phyloP scores from a whole-genome alignment of 73 alveolate genomes.

The Tetrahymena elliotti region DNA sequence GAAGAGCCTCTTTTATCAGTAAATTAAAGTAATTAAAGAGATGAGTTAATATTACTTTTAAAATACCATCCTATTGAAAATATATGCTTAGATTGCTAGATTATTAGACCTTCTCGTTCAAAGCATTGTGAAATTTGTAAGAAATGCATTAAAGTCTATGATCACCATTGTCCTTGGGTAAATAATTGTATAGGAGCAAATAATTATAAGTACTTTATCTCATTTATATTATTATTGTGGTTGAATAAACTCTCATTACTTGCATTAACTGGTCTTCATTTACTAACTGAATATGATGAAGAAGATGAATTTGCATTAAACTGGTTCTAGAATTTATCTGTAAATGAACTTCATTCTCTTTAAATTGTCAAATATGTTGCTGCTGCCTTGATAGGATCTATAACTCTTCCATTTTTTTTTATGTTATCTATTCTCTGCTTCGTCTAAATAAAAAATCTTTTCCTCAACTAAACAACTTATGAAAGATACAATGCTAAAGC shows the following conservation, averaged over 20 bases:
- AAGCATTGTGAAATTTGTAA: slow-evolving; percentile 64
- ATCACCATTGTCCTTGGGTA: slow-evolving; percentile 66
- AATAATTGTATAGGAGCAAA: slow-evolving; percentile 52
- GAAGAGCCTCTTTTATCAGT: background rate
- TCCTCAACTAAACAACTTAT: background rate
- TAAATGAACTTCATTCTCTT: background rate
- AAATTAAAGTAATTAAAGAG: background rate
- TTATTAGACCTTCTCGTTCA: slow-evolving; percentile 47
- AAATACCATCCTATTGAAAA: background rate
- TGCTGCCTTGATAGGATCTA: background rate
- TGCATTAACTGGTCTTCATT: background rate
- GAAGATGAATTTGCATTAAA: background rate
- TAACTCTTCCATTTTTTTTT: background rate
- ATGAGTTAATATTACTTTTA: background rate
- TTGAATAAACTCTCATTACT: background rate
- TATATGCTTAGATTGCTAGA: slow-evolving; percentile 24
- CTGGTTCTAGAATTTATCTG: background rate
- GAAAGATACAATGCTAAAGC: background rate
- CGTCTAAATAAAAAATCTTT: background rate
- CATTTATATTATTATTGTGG: background rate
- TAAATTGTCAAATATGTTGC: background rate
- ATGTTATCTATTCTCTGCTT: background rate
- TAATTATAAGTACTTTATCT: slow-evolving; percentile 18
- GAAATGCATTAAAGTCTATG: slow-evolving; percentile 55
- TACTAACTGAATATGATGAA: background rate